Evolutionary conservation across 1,284 basidiomycete species (phyloP).

Genomic region (Ustilago vetiveriae): DNA sequence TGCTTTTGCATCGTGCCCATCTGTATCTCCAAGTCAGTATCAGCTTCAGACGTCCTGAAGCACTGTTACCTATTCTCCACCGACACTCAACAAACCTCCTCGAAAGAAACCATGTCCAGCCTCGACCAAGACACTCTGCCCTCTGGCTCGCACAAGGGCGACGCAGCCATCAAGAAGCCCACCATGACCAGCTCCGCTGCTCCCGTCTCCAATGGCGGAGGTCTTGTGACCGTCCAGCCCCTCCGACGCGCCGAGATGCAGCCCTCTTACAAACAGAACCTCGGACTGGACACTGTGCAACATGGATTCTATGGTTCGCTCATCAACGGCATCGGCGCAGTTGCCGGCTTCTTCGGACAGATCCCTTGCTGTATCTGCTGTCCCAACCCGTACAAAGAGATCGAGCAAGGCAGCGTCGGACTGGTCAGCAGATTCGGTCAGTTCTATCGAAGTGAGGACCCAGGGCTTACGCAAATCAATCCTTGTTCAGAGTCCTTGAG

Average conservation of each 20-base stretch:
- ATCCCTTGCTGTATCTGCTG: conserved; percentile 78
- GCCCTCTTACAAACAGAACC: conserved; percentile 56
- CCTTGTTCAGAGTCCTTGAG: conserved; percentile 81
- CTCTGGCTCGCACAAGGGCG: conserved; percentile 10
- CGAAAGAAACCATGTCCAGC: conserved; percentile 9
- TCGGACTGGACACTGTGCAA: conserved; percentile 42
- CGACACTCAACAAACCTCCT: neutral
- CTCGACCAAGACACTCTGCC: conserved; percentile 19
- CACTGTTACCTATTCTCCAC: too few species aligned
- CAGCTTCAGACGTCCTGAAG: too few species aligned
- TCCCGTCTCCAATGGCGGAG: conserved; percentile 9
- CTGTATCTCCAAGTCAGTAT: too few species aligned
- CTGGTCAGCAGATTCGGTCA: conserved; percentile 88
- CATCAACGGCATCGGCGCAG: conserved; percentile 50
- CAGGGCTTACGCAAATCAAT: conserved; percentile 89
- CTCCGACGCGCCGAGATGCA: conserved; percentile 76
- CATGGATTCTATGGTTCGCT: conserved; percentile 58
- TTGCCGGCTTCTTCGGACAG: conserved; percentile 73
- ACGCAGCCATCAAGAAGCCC: conserved; percentile 12
- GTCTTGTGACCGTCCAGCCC: conserved; percentile 74
- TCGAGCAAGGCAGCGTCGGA: conserved; percentile 88
- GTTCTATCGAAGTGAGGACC: conserved; percentile 94
- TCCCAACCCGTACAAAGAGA: conserved; percentile 74
- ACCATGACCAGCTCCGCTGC: conserved; percentile 6
- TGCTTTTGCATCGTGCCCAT: too few species aligned